A percentile compares a stretch with the other conserved stretches of the same genome.
Evolutionary conservation across 2,329 filamentous ascomycete genomes (phyloP).

Genomic region (Boeremia lycopersici): DNA sequence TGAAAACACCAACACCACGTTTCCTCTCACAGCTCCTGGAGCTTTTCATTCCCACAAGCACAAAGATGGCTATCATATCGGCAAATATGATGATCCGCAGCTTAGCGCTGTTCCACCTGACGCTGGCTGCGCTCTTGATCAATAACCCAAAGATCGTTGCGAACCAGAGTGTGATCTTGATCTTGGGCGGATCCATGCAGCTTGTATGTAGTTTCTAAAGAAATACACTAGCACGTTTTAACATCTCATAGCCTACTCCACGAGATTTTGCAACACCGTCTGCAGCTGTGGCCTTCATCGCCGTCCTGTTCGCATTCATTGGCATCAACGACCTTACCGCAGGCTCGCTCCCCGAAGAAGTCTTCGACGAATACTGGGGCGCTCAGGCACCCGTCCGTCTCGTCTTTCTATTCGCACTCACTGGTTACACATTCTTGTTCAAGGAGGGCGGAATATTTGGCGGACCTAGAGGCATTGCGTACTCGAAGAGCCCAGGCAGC

Average conservation of each 20-base stretch:
- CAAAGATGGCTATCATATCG: slow-evolving; percentile 78
- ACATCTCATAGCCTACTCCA: slow-evolving; percentile 61
- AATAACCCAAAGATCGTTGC: slow-evolving; percentile 73
- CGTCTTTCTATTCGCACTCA: slow-evolving; percentile 64
- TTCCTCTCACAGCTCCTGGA: neutral
- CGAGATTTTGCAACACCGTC: slow-evolving; percentile 71
- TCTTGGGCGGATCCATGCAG: slow-evolving; percentile 82
- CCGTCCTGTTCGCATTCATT: slow-evolving; percentile 72
- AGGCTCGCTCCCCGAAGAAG: slow-evolving; percentile 51
- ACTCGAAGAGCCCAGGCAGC: slow-evolving; percentile 54
- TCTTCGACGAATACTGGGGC: slow-evolving; percentile 55
- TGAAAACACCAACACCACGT: slow-evolving; percentile 11
- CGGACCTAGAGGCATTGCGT: slow-evolving; percentile 28
- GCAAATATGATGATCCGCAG: slow-evolving; percentile 80
- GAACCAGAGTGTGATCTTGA: slow-evolving; percentile 78
- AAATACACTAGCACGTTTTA: neutral
- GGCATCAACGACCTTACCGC: slow-evolving; percentile 55
- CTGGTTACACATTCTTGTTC: slow-evolving; percentile 70
- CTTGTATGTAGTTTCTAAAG: slow-evolving; percentile 61
- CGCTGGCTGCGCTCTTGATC: slow-evolving; percentile 82
- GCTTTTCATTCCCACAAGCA: neutral
- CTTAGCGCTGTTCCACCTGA: slow-evolving; percentile 83
- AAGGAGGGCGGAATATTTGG: slow-evolving; percentile 57
- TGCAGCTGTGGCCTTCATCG: slow-evolving; percentile 69
- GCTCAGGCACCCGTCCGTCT: slow-evolving; percentile 68